Percentiles rank a stretch among this genome's conserved stretches.
Conservation (phyloP, 2,329 filamentous ascomycete genomes). For the Phaeophleospora eucalypticola region DNA sequence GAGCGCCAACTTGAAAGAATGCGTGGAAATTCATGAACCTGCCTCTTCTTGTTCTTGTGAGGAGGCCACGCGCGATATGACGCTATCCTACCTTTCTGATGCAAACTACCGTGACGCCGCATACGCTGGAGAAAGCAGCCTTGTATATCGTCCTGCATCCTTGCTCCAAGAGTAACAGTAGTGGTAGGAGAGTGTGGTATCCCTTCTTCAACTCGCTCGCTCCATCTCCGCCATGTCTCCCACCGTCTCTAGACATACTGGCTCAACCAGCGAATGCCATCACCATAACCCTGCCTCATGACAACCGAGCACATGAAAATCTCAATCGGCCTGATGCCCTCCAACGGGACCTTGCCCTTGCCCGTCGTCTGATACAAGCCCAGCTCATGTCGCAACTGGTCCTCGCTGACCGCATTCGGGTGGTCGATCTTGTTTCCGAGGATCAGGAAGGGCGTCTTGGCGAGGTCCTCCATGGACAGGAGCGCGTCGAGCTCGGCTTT, state of each 20-base stretch:
- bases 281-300: conserved; percentile 90
- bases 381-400: conserved; percentile 86
- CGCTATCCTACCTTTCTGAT: too few relatives aligned
- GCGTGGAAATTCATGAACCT: too few relatives aligned
- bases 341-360: conserved; percentile 88
- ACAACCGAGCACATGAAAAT: conserved; percentile 99
- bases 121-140: not conserved
- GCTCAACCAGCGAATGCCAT: conserved; percentile 82
- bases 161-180: too few relatives aligned
- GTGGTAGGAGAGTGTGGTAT: too few relatives aligned
- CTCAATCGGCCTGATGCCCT: conserved; percentile 92
- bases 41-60: too few relatives aligned
- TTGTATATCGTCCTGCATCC: too few relatives aligned
- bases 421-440: conserved; percentile 99
- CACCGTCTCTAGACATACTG: conserved; percentile 68
- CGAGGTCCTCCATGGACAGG: conserved; percentile 91
- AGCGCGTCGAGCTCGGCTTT: conserved; percentile 94
- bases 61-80: too few relatives aligned
- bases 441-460: conserved; percentile 92
- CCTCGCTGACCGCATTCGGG: conserved; percentile 90
- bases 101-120: not conserved
- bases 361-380: conserved; percentile 92
- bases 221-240: too few relatives aligned
- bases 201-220: too few relatives aligned
- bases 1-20: too few relatives aligned